A percentile compares a stretch with the other conserved stretches of the same genome.
Evolutionary conservation across 495 filamentous ascomycete species (phyloP).

Genomic region (Mycothermus thermophilus): DNA sequence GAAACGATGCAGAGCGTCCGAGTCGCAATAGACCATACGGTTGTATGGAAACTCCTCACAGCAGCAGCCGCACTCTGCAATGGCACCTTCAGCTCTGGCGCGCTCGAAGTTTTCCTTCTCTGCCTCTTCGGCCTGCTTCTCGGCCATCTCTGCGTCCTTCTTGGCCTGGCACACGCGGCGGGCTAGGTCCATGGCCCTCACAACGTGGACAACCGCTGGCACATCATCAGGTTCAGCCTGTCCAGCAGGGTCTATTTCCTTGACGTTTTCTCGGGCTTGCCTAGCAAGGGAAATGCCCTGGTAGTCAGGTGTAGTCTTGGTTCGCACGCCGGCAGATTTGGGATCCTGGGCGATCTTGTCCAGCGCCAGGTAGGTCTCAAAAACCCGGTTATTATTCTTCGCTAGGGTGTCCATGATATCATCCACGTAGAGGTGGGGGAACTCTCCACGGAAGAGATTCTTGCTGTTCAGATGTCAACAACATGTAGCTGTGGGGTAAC

Average conservation of each 20-base stretch:
- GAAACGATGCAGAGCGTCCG: conserved; percentile 39
- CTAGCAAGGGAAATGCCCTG: too few species aligned
- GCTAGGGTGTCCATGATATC: conserved; percentile 11
- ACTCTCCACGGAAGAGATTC: conserved; percentile 13
- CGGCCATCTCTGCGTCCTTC: too few species aligned
- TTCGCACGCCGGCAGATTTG: too few species aligned
- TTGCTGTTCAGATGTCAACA: conserved; percentile 6
- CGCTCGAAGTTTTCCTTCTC: conserved; percentile 22
- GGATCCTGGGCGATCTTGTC: too few species aligned
- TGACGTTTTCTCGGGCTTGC: too few species aligned
- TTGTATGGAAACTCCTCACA: conserved; percentile 51
- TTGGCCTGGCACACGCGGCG: too few species aligned
- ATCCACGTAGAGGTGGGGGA: conserved; percentile 10
- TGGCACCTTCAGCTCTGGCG: conserved; percentile 33
- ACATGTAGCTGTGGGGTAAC: not conserved
- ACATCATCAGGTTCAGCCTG: too few species aligned
- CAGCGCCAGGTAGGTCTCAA: conserved; percentile 19
- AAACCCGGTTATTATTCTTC: conserved; percentile 11
- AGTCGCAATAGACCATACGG: conserved; percentile 53
- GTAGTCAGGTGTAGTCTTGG: too few species aligned
- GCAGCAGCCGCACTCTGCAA: conserved; percentile 58
- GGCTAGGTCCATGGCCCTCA: too few species aligned
- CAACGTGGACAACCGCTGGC: too few species aligned
- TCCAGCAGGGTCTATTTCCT: too few species aligned
- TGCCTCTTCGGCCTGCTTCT: conserved; percentile 22